Evolutionary conservation across 805 yeast species (phyloP).

Genomic region (Yarrowia bubula): DNA sequence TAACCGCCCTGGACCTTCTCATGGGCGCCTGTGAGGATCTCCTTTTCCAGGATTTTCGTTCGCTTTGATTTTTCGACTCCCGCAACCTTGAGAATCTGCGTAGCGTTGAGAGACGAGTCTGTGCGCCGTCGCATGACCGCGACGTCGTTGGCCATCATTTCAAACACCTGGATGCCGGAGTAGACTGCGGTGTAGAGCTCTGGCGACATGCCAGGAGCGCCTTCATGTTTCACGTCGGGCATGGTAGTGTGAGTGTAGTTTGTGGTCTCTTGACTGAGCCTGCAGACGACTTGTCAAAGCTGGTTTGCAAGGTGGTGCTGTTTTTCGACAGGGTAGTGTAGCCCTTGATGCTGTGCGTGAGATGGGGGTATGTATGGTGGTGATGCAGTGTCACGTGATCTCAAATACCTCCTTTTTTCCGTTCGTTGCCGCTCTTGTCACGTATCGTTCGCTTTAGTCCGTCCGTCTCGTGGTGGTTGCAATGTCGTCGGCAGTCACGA

Average conservation of each 20-base stretch:
- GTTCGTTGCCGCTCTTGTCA: no score
- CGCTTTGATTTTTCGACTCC: conserved; percentile 64
- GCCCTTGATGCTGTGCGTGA: no score
- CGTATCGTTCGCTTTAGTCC: no score
- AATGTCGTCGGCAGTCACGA: conserved; percentile 1
- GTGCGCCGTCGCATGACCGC: conserved; percentile 63
- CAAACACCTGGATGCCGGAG: conserved; percentile 59
- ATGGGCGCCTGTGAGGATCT: conserved; percentile 60
- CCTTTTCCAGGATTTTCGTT: conserved; percentile 61
- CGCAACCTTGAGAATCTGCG: conserved; percentile 67
- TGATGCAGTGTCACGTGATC: no score
- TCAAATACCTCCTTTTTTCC: no score
- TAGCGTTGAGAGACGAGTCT: conserved; percentile 69
- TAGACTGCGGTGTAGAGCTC: conserved; percentile 57
- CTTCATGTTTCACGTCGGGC: conserved; percentile 13
- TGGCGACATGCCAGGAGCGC: conserved; percentile 3
- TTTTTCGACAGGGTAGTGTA: no score
- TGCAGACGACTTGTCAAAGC: no score
- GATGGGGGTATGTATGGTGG: no score
- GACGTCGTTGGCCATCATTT: conserved; percentile 58
- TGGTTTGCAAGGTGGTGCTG: no score
- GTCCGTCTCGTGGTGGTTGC: no score
- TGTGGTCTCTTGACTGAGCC: no score
- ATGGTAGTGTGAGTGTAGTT: background rate
- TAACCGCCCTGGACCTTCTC: conserved; percentile 74